phyloP scores from a whole-genome alignment of 495 filamentous ascomycete species.

The Annulohypoxylon stygium region DNA sequence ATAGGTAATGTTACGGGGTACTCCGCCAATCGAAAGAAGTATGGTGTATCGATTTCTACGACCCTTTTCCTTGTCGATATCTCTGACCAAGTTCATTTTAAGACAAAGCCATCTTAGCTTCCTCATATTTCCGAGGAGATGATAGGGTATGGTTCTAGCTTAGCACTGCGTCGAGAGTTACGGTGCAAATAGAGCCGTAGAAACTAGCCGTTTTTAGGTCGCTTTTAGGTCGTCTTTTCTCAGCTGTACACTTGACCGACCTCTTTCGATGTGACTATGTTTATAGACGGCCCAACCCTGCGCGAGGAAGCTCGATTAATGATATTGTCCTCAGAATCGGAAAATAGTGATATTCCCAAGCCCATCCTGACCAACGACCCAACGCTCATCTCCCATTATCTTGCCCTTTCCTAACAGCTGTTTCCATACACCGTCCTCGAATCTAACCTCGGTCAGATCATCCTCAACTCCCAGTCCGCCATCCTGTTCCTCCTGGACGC shows the following conservation, averaged over 20 bases:
- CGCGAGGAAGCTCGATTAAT: neutral
- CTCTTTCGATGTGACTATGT: neutral
- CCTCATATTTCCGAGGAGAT: neutral
- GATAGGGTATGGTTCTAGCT: neutral
- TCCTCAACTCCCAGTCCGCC: constrained; percentile 11
- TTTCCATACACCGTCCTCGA: constrained; percentile 60
- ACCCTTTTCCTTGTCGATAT: neutral
- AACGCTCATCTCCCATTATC: constrained; percentile 73
- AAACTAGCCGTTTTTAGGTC: no score
- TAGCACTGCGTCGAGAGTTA: neutral
- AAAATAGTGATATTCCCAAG: constrained; percentile 66
- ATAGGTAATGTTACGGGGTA: neutral
- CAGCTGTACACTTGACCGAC: neutral
- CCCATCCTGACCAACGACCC: constrained; percentile 71
- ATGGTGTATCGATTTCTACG: neutral
- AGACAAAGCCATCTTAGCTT: no score
- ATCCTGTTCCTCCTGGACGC: constrained; percentile 27
- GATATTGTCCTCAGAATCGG: constrained; percentile 58
- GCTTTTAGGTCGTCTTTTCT: neutral
- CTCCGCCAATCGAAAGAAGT: neutral
- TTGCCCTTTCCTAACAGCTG: constrained; percentile 67
- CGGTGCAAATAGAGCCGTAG: neutral
- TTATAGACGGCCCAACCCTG: neutral
- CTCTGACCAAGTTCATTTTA: no score
- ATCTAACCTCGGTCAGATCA: constrained; percentile 52